Base-by-base conservation (phyloP, 2,329 filamentous ascomycete species). In the Epichloe uncinata region DNA sequence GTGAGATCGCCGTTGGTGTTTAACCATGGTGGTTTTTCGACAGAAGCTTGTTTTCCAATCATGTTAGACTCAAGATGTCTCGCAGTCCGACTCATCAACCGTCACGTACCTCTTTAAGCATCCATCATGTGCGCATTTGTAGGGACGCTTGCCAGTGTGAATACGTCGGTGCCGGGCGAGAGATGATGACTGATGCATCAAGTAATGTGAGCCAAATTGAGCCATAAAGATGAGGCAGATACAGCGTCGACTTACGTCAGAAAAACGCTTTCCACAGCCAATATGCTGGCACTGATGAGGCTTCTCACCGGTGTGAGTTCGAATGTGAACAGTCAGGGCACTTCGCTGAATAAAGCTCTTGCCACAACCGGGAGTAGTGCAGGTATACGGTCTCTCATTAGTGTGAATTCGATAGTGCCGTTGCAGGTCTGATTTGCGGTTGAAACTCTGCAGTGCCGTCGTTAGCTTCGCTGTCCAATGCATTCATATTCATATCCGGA, bases 271-370 rank as follows among this genome's bases (percentile, higher is more conserved):
- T 42, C 77, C 78, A 58, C 82, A 85, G 18, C 78, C 80, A 26
- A 75, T 66, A 55, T 82, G 76, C 59, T 81, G 74, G 59, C 82
- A 86, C 57, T 79, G 74, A 56, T 85, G 81, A 52, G 82, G 82
- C 64, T 85, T 86, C 68, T 85, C 82, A 51, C 81, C 81, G 1
- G 81, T 85, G 55, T 85, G 82, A 12, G 81, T 85, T 55, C 82
- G 76, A 50, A 81, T 82, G 61, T 86, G 82, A 40, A 85, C 82
- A 3, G 81, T 85, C 56, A 85, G 65, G 38, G 82, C 82, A 63
- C 81, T 85, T 53, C 81, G 71, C 59, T 85, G 82, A 55, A 85
- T 85, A 63, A 85, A 85, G 63, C 78, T 81, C 67, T 85, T 85
- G 42, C 78, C 78, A 60, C 82, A 85, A 5, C 74, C 77, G 8